These are phyloP conservation scores for Coleophoma crateriformis DNA, from an alignment of 2,329 filamentous ascomycete genomes.

Conservation along the genomic window DNA sequence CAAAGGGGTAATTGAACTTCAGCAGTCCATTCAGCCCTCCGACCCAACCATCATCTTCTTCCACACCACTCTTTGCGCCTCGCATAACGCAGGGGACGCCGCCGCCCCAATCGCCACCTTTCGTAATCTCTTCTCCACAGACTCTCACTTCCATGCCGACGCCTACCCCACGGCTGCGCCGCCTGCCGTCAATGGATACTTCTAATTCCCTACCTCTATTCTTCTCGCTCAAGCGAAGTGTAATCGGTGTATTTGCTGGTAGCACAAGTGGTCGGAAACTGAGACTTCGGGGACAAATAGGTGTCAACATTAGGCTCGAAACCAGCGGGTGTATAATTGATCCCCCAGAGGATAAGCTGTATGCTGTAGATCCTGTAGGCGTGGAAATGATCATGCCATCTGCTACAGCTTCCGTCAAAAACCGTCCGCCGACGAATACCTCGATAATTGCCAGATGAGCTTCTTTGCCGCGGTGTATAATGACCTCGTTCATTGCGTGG, in stretches of 20 bases:
- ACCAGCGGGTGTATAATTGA: slow-evolving; percentile 93
- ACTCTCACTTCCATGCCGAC: slow-evolving; percentile 83
- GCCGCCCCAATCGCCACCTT: slow-evolving; percentile 51
- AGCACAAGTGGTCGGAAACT: slow-evolving; percentile 89
- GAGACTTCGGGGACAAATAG: slow-evolving; percentile 87
- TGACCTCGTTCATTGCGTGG: slow-evolving; percentile 88
- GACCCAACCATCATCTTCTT: slow-evolving; percentile 90
- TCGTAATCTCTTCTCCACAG: slow-evolving; percentile 73
- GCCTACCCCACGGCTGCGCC: slow-evolving; percentile 56
- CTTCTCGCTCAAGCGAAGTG: slow-evolving; percentile 73
- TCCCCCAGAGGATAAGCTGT: slow-evolving; percentile 87
- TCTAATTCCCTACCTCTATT: slow-evolving; percentile 73
- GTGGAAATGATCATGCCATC: slow-evolving; percentile 94
- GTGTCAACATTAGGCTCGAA: slow-evolving; percentile 80
- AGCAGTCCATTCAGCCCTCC: slow-evolving; percentile 86
- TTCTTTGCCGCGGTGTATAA: slow-evolving; percentile 84
- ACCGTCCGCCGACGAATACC: slow-evolving; percentile 82
- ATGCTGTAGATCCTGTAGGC: slow-evolving; percentile 91
- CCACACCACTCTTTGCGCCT: slow-evolving; percentile 37
- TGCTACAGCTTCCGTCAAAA: slow-evolving; percentile 88
- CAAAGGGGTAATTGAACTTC: slow-evolving; percentile 98
- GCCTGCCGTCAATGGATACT: slow-evolving; percentile 73
- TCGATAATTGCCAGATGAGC: slow-evolving; percentile 90
- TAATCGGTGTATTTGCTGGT: slow-evolving; percentile 79
- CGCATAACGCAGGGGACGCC: slow-evolving; percentile 91